Base-by-base conservation (phyloP, 371 early-diverging fungal genomes). In the Smittium culicis region DNA sequence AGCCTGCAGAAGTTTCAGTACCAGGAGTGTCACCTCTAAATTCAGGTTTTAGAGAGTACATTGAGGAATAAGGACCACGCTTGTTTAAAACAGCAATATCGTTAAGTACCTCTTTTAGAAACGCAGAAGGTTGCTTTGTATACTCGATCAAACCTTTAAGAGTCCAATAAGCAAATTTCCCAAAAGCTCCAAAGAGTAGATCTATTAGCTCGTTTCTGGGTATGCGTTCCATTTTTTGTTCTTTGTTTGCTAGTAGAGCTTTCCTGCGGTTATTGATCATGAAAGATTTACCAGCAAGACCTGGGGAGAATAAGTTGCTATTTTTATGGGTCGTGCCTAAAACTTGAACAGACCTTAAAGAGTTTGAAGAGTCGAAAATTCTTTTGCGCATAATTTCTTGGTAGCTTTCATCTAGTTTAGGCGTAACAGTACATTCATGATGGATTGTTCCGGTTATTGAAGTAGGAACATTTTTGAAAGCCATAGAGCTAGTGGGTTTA, bases 11-110 rank as follows among this genome's bases (percentile, higher is more conserved):
- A 34, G 76, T 78, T 25, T 74, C 76, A 65, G 79, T 81, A 3
- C 78, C 79, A 14, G 75, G 74, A 3, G 79, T 79, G 8, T 74
- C 72, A 25, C 81, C 78, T 45, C 79, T 66, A 65, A 79, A 93
- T 73, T 94, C 94, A 3, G 91, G 85, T 74, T 91, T 93, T 64
- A 96, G 75, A 68, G 88, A 85, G 73, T 91, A 96, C 64, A 80
- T 83, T 35, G 87, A 82, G 24, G 83, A 82, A 73, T 93, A 92
- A 1, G 88, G 86, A 0, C 96, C 96, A 34, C 86, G 81, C 75
- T 88, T 90, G 78, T 90, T 87, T 34, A 92, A 74, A 32, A 85
- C 81, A 58, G 88, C 86, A 62, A 94, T 84, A 35, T 94, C 92
- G 1, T 69, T 64, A 30, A 96, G 69, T 0, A 93, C 85, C 70